Conservation (phyloP, 192 early-diverging fungal genomes). For the Coemansia sp. region DNA sequence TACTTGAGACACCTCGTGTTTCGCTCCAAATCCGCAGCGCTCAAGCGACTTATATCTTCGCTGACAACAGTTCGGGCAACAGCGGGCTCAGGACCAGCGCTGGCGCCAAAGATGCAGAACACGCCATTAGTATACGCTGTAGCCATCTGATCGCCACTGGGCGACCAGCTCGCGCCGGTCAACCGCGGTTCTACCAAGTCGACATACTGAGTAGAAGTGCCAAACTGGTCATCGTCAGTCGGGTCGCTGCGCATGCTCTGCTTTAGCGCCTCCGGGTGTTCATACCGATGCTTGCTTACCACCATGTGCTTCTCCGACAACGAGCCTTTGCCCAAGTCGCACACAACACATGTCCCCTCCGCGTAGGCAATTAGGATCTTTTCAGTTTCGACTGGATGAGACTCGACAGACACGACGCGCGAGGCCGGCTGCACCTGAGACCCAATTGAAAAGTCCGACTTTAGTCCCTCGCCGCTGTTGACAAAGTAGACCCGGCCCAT, state of each 20-base stretch:
- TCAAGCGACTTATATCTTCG: conserved; percentile 1
- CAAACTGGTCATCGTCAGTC: not conserved
- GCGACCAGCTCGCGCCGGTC: conserved; percentile 44
- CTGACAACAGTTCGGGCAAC: conserved; percentile 21
- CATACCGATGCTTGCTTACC: conserved; percentile 23
- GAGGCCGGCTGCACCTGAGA: conserved; percentile 14
- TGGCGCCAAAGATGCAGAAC: conserved; percentile 31
- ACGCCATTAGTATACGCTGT: conserved; percentile 36
- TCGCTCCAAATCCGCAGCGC: conserved; percentile 13
- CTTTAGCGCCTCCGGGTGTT: conserved; percentile 16
- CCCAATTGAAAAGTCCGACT: conserved; percentile 48
- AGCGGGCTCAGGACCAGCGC: conserved; percentile 10
- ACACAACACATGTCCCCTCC: conserved; percentile 34
- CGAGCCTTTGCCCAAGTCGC: conserved; percentile 39
- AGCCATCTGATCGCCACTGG: conserved; percentile 29
- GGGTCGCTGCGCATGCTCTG: not conserved
- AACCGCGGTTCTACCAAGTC: conserved; percentile 12
- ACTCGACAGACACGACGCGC: conserved; percentile 29
- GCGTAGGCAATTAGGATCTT: conserved; percentile 44
- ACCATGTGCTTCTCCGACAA: conserved; percentile 26
- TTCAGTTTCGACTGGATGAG: conserved; percentile 44
- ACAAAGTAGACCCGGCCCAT: conserved; percentile 54
- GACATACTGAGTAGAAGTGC: not conserved
- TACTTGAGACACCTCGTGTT: conserved; percentile 15
- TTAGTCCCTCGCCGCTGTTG: conserved; percentile 31